Base-by-base conservation (phyloP, 2,329 filamentous ascomycete genomes). In the Pyrenophora graminea region DNA sequence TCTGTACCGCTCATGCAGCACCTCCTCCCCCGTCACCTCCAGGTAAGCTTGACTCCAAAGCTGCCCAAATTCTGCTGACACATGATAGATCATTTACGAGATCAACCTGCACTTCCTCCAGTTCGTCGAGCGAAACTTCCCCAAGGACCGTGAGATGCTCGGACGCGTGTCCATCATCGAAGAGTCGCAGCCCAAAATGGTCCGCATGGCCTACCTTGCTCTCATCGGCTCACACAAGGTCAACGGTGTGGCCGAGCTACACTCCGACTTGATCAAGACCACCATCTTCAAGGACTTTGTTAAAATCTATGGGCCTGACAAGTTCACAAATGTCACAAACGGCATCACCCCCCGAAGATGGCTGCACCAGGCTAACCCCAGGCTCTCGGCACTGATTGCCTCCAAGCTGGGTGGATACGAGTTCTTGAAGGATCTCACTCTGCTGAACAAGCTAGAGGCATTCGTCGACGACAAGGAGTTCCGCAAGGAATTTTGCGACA, bases 221-320 rank as follows among this genome's bases (percentile, higher is more conserved):
- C 89, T 97, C 70, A 91, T 99, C 65, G 94, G 94, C 40, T 97
- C 94, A 31, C 94, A 97, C 84, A 99, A 97, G 80, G 92, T 99
- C 79, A 99, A 99, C 64, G 94, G 94, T 73, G 94, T 99, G 31
- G 94, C 94, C 30, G 94, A 99, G 77, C 79, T 99, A 59, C 94
- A 99, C 77, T 99, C 94, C 0, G 94, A 99, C 71, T 81, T 99
- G 51, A 96, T 99, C 80, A 94, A 94, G 80, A 95, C 92, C 0
- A 99, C 94, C n/a, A 96, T 99, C 63, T 97, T 99, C 85, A 97
- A 94, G 75, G 94, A 99, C 74, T 99, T 99, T 75, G 93, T 99
- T 53, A 83, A 85, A 64, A 90, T 99, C 59, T 99, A 94, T 66
- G 94, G 94, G 2, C 88, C 88, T 0, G 94, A 99, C 81, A 97